Base-by-base conservation (phyloP, 2,329 filamentous ascomycete genomes). In the Aspergillus uvarum region DNA sequence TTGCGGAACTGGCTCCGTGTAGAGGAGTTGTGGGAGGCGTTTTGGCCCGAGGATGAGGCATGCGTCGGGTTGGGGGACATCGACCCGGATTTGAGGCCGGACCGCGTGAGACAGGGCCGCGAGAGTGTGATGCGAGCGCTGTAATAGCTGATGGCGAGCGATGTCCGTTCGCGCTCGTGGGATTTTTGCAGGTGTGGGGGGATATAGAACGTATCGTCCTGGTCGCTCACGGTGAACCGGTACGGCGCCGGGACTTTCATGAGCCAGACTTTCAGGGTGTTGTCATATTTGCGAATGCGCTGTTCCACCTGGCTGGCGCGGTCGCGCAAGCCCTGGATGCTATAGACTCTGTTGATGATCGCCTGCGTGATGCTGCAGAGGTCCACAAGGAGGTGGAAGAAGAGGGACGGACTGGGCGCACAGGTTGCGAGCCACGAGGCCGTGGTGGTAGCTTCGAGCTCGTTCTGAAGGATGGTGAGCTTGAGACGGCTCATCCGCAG, bases 141-240 rank as follows among this genome's bases (percentile, higher is more conserved):
- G 59, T 77, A 78, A 63, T 75, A 80, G 62, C 69, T 68, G 61
- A 80, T 72, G 4, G 76, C 78, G 10, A 80, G 67, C 59, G 66
- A 68, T 58, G 75, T 65, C 4, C 75, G 70, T 56, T 74, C 69
- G 26, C 75, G 72, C 10, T 69, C 51, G 49, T 60, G 65, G 3
- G 12, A 12, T 4, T 8, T 24, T 0, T 63, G 59, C 2, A 64
- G 47, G 4, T 65, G 56, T 4, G 59, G 54, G 3, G 69, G 49
- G 35, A 67, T 11, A 19, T 60, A 51, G 8, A 68, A 67, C 4
- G 67, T 52, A 42, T 75, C 62, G 32, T 67, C 63, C 14, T 44
- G 14, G 2, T 51, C 11, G 29, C 70, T 65, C 7, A 69, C 24
- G 6, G 64, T 72, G 61, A 78, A 79, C 51, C 70, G 68, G 59